Evolutionary conservation across 768 basidiomycete genomes (phyloP).

Genomic region (Calocybe gangraenosa): DNA sequence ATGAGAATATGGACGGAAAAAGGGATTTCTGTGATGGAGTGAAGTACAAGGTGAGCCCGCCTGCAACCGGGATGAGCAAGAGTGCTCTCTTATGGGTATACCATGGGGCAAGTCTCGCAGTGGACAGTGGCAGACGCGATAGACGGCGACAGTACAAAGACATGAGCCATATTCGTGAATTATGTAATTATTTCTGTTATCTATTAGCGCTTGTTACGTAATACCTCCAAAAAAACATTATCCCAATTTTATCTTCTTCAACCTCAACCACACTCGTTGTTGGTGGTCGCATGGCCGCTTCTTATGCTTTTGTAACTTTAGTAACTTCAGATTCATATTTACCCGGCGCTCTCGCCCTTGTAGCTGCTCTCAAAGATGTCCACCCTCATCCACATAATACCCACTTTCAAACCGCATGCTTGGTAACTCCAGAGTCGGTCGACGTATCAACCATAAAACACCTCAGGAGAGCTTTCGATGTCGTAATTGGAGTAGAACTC

Average conservation of each 20-base stretch:
- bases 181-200: not conserved
- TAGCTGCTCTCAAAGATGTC: slow-evolving; percentile 77
- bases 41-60: slow-evolving; percentile 49
- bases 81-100: slow-evolving; percentile 26
- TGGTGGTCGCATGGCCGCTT: slow-evolving; percentile 49
- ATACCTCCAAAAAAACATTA: not conserved
- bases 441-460: slow-evolving; percentile 77
- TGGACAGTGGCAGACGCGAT: slow-evolving; percentile 17
- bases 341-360: slow-evolving; percentile 85
- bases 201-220: slow-evolving; percentile 10
- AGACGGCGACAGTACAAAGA: slow-evolving; percentile 13
- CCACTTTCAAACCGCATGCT: slow-evolving; percentile 77
- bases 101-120: slow-evolving; percentile 18
- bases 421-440: slow-evolving; percentile 93
- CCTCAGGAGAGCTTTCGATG: slow-evolving; percentile 74
- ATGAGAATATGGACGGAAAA: slow-evolving; percentile 45
- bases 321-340: slow-evolving; percentile 91
- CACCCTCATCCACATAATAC: slow-evolving; percentile 63
- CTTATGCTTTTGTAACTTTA: slow-evolving; percentile 87
- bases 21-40: slow-evolving; percentile 38
- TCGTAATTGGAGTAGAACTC: slow-evolving; percentile 89
- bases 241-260: no score
- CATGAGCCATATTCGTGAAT: not conserved
- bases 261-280: slow-evolving; percentile 1
- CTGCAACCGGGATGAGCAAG: slow-evolving; percentile 57